phyloP scores from a whole-genome alignment of 305 asterid species.

The Fraxinus sp. region DNA sequence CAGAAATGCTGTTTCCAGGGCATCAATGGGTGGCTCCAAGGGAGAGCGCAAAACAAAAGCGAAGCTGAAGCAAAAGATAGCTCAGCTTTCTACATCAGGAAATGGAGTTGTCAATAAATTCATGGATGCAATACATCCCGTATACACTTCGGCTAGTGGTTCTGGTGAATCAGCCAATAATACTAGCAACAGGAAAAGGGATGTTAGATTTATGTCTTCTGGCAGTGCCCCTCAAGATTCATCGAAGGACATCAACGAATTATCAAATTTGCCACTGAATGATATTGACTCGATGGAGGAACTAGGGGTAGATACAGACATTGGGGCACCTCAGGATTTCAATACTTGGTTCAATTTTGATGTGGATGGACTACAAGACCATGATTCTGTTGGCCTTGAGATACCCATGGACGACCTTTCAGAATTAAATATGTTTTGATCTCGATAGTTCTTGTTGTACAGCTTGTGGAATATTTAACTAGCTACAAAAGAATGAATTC shows the following conservation, averaged over 20 bases:
- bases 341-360: slow-evolving; percentile 90
- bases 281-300: slow-evolving; percentile 63
- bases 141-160: slow-evolving; percentile 36
- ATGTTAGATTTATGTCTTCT: slow-evolving; percentile 49
- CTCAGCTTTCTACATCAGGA: slow-evolving; percentile 79
- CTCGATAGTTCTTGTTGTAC: slow-evolving; percentile 42
- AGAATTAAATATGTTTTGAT: slow-evolving; percentile 69
- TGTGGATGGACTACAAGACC: slow-evolving; percentile 64
- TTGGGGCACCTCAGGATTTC: slow-evolving; percentile 72
- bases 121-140: slow-evolving; percentile 33
- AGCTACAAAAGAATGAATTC: slow-evolving; percentile 29
- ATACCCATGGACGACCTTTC: slow-evolving; percentile 94
- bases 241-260: slow-evolving; percentile 39
- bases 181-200: slow-evolving; percentile 47
- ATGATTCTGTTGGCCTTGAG: slow-evolving; percentile 66
- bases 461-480: slow-evolving; percentile 50
- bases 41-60: slow-evolving; percentile 82
- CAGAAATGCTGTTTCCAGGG: slow-evolving; percentile 45
- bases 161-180: slow-evolving; percentile 44
- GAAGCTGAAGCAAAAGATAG: slow-evolving; percentile 80
- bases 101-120: slow-evolving; percentile 51
- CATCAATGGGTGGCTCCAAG: slow-evolving; percentile 61
- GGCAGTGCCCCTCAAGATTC: slow-evolving; percentile 36
- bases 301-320: slow-evolving; percentile 63
- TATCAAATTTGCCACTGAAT: slow-evolving; percentile 48